Evolutionary conservation across 352 stramenopile genomes (phyloP).

Genomic region (Pythium vanterpoolii): DNA sequence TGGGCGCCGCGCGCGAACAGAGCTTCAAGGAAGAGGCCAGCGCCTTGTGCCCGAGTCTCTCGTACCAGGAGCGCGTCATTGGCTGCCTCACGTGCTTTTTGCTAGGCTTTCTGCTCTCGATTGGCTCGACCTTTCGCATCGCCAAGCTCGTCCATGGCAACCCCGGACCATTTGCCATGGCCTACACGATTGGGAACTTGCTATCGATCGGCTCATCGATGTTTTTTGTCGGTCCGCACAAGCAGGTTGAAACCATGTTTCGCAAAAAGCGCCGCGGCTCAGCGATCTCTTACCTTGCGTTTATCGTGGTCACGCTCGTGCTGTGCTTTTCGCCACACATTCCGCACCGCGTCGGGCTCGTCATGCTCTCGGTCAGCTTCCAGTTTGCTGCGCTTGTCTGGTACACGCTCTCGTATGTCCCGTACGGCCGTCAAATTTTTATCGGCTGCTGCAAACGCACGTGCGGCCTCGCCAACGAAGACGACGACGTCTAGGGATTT

Average conservation of each 20-base stretch:
- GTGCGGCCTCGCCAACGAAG: slow-evolving; percentile 32
- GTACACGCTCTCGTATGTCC: slow-evolving; percentile 88
- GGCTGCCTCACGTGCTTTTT: slow-evolving; percentile 78
- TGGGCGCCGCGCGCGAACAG: slow-evolving; percentile 24
- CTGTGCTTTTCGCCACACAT: slow-evolving; percentile 71
- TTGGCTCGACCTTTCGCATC: slow-evolving; percentile 80
- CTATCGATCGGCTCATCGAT: slow-evolving; percentile 76
- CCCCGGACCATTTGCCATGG: slow-evolving; percentile 77
- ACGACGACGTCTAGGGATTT: slow-evolving; percentile 45
- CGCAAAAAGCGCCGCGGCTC: slow-evolving; percentile 68
- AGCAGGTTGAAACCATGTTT: slow-evolving; percentile 85
- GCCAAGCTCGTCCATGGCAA: slow-evolving; percentile 73
- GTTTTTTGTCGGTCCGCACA: slow-evolving; percentile 84
- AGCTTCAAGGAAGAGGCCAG: slow-evolving; percentile 31
- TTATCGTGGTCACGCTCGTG: slow-evolving; percentile 73
- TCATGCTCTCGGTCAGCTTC: slow-evolving; percentile 69
- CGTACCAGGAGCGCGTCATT: slow-evolving; percentile 84
- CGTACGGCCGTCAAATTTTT: slow-evolving; percentile 76
- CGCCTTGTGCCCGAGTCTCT: slow-evolving; percentile 63
- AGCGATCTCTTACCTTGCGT: slow-evolving; percentile 68
- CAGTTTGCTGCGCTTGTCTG: slow-evolving; percentile 81
- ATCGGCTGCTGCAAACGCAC: slow-evolving; percentile 63
- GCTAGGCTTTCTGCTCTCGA: slow-evolving; percentile 75
- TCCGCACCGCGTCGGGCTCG: slow-evolving; percentile 62
- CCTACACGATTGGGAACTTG: slow-evolving; percentile 85